Conservation (phyloP, 2,329 filamentous ascomycete genomes). For the Colletotrichum agaves region DNA sequence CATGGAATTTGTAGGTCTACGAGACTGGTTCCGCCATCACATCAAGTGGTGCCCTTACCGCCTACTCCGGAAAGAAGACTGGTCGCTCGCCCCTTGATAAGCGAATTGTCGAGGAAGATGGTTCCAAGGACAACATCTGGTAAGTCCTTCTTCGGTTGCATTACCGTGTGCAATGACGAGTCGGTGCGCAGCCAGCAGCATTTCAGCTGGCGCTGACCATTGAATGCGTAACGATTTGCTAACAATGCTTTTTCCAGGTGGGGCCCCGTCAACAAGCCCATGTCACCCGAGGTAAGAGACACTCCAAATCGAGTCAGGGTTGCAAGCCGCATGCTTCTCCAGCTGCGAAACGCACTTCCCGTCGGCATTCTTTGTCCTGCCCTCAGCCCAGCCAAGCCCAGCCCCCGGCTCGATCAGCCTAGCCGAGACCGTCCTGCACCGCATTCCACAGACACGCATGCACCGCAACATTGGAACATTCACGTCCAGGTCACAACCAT, state of each 20-base stretch:
- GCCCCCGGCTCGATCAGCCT: background rate
- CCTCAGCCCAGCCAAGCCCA: constrained; percentile 11
- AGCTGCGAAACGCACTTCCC: constrained; percentile 3
- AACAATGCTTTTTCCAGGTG: constrained; percentile 62
- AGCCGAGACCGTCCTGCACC: background rate
- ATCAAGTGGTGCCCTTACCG: constrained; percentile 91
- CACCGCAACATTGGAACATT: background rate
- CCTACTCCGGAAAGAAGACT: constrained; percentile 98
- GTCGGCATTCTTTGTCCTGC: constrained; percentile 32
- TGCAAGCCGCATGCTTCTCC: constrained; percentile 15
- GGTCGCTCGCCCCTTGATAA: constrained; percentile 97
- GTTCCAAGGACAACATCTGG: constrained; percentile 94
- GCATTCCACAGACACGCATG: background rate
- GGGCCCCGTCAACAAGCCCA: constrained; percentile 99
- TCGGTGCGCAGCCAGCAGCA: background rate
- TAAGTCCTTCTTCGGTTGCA: constrained; percentile 45
- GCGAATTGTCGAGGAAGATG: constrained; percentile 92
- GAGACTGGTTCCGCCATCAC: constrained; percentile 98
- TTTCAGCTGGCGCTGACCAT: constrained; percentile 1
- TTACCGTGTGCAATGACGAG: background rate
- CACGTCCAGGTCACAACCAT: constrained; percentile 14
- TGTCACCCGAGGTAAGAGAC: constrained; percentile 89
- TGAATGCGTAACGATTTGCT: constrained; percentile 32
- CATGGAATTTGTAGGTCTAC: constrained; percentile 66
- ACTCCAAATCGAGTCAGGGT: constrained; percentile 24